Evolutionary conservation across 139 green algal species (phyloP).

Genomic region (Zygnema cylindricum): DNA sequence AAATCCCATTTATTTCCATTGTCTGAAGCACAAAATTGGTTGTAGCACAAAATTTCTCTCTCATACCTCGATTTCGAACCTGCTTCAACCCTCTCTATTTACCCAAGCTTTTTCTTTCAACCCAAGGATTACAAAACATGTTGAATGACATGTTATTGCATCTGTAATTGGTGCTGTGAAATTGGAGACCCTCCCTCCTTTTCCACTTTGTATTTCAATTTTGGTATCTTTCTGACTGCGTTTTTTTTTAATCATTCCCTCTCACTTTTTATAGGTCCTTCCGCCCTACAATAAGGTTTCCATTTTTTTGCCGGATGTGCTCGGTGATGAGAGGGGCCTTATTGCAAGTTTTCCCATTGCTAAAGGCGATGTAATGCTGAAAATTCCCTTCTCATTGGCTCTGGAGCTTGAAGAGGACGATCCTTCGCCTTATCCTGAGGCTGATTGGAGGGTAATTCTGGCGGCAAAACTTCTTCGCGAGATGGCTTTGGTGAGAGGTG

Average conservation of each 20-base stretch:
- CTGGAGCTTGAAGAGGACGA: slow-evolving; percentile 1
- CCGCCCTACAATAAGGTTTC: neutral
- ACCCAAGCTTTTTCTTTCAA: no score
- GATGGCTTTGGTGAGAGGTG: neutral
- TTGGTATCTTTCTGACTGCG: neutral
- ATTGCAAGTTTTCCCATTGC: neutral
- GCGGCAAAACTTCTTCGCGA: slow-evolving; percentile 14
- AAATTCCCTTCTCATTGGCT: neutral
- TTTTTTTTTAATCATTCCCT: neutral
- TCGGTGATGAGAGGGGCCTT: neutral
- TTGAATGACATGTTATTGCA: no score
- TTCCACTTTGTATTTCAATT: neutral
- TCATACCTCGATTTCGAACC: no score
- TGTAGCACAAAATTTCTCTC: no score
- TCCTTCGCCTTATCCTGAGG: neutral
- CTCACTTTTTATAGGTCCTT: neutral
- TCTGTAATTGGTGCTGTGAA: no score
- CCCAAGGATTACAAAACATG: no score
- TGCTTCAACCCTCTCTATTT: no score
- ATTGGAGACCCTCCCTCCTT: no score
- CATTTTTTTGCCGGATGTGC: neutral
- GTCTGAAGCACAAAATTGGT: no score
- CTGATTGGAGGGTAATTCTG: neutral
- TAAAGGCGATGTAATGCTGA: neutral
- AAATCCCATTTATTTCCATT: no score